Conservation (phyloP, 805 yeast species). For the Candida sithepensis region DNA sequence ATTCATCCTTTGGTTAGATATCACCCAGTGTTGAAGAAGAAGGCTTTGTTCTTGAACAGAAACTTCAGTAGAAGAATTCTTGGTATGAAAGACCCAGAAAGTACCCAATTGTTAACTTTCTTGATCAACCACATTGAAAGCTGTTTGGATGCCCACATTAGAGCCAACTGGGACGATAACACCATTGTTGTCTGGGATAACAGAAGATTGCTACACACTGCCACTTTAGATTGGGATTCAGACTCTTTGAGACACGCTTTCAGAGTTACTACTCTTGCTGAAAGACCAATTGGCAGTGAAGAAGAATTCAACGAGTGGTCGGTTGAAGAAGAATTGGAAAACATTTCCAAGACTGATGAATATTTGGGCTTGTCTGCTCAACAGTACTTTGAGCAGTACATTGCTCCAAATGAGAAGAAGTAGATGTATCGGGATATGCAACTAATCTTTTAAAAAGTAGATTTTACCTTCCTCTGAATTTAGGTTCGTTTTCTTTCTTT, state of each 20-base stretch:
- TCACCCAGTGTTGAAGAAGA: constrained; percentile 69
- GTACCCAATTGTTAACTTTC: constrained; percentile 55
- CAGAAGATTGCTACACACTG: constrained; percentile 66
- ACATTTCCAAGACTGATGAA: constrained; percentile 15
- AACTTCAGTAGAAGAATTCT: constrained; percentile 64
- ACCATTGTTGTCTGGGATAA: constrained; percentile 80
- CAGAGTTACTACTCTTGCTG: constrained; percentile 71
- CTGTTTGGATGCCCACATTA: constrained; percentile 57
- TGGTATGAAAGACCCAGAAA: constrained; percentile 71
- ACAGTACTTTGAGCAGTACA: constrained; percentile 14
- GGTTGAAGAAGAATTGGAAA: constrained; percentile 25
- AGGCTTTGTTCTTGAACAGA: constrained; percentile 53
- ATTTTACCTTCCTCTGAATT: neutral
- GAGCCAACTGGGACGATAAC: constrained; percentile 68
- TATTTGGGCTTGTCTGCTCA: constrained; percentile 14
- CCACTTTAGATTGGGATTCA: constrained; percentile 67
- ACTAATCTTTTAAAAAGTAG: too few relatives aligned
- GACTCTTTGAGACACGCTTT: constrained; percentile 69
- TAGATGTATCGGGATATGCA: neutral
- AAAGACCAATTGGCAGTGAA: constrained; percentile 48
- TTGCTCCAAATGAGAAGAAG: neutral
- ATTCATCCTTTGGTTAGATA: constrained; percentile 69
- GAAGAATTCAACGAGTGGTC: constrained; percentile 32
- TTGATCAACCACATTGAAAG: constrained; percentile 50
- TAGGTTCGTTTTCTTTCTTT: neutral